These are phyloP conservation scores for Globisporangium canariense DNA, from an alignment of 352 stramenopile species.

Conservation along the genomic window DNA sequence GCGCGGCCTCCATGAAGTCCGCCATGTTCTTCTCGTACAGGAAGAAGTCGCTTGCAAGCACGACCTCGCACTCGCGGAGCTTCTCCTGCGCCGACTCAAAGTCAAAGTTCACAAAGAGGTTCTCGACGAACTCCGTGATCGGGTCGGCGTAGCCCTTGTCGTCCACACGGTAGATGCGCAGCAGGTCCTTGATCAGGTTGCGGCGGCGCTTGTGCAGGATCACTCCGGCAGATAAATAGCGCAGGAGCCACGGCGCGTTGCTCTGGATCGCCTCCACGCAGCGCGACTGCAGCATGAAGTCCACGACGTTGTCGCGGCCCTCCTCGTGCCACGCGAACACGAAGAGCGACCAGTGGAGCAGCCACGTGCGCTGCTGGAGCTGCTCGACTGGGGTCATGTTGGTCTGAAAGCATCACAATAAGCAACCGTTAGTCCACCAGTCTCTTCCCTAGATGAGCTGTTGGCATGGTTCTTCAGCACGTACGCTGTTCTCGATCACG, in stretches of 20 bases:
- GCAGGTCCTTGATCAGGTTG: slow-evolving; percentile 93
- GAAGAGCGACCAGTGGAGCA: slow-evolving; percentile 99
- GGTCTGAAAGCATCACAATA: slow-evolving; percentile 27
- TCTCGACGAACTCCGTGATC: slow-evolving; percentile 95
- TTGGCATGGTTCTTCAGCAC: slow-evolving; percentile 14
- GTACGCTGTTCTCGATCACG: slow-evolving; percentile 91
- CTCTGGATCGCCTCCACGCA: slow-evolving; percentile 98
- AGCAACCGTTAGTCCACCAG: not conserved
- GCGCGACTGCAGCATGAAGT: slow-evolving; percentile 93
- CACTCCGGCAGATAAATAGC: slow-evolving; percentile 96
- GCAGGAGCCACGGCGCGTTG: slow-evolving; percentile 97
- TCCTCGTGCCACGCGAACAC: slow-evolving; percentile 91
- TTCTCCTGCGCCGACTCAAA: slow-evolving; percentile 97
- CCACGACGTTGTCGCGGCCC: slow-evolving; percentile 95
- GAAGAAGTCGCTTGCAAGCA: slow-evolving; percentile 98
- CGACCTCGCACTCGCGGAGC: slow-evolving; percentile 92
- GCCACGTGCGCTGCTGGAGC: slow-evolving; percentile 97
- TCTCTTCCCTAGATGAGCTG: not conserved
- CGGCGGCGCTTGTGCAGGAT: slow-evolving; percentile 96
- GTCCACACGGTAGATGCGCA: slow-evolving; percentile 93
- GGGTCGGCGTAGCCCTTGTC: slow-evolving; percentile 82
- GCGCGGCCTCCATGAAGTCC: slow-evolving; percentile 98
- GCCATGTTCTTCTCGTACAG: slow-evolving; percentile 94
- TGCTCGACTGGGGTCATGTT: slow-evolving; percentile 87
- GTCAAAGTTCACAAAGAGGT: slow-evolving; percentile 98